These are phyloP conservation scores for Massariosphaeria phaeospora DNA, from an alignment of 495 filamentous ascomycete species.

Conservation along the genomic window DNA sequence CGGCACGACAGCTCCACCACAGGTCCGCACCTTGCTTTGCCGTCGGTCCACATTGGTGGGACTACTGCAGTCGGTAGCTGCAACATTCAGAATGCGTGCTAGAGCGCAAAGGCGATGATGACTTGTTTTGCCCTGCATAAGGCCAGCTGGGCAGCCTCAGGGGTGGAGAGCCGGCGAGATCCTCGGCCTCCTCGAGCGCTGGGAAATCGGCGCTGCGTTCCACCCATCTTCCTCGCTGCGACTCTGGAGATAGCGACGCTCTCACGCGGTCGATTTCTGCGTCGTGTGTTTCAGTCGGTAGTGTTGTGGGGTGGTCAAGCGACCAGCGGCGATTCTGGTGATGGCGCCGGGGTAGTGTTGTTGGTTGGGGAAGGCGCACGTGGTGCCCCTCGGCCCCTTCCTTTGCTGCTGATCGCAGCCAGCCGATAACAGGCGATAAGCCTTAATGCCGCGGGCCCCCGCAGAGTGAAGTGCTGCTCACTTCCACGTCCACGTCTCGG, in stretches of 20 bases:
- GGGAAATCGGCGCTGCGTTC: not conserved
- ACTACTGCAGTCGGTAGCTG: conserved; percentile 5
- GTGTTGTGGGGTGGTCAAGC: conserved; percentile 9
- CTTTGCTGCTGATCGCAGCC: conserved; percentile 5
- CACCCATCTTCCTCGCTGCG: not conserved
- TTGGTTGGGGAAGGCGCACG: conserved; percentile 13
- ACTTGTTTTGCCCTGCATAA: conserved; percentile 23
- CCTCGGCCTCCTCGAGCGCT: not conserved
- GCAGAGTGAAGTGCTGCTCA: conserved; percentile 15
- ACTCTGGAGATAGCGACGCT: not conserved
- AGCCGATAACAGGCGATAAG: conserved; percentile 16
- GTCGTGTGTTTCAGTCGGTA: conserved; percentile 18
- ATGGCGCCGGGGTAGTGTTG: conserved; percentile 7
- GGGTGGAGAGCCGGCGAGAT: not conserved
- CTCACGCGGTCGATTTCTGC: conserved; percentile 5
- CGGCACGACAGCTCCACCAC: no score
- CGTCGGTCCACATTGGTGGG: conserved; percentile 20
- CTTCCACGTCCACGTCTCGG: no score
- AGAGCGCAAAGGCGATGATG: conserved; percentile 1
- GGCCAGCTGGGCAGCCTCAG: conserved; percentile 9
- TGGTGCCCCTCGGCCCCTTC: conserved; percentile 4
- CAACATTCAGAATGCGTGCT: not conserved
- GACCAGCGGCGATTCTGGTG: conserved; percentile 3
- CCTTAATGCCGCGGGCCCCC: not conserved
- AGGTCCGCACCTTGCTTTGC: no score